These are phyloP conservation scores for Lachancea lanzarotensis DNA, from an alignment of 805 yeast species.

Conservation along the genomic window DNA sequence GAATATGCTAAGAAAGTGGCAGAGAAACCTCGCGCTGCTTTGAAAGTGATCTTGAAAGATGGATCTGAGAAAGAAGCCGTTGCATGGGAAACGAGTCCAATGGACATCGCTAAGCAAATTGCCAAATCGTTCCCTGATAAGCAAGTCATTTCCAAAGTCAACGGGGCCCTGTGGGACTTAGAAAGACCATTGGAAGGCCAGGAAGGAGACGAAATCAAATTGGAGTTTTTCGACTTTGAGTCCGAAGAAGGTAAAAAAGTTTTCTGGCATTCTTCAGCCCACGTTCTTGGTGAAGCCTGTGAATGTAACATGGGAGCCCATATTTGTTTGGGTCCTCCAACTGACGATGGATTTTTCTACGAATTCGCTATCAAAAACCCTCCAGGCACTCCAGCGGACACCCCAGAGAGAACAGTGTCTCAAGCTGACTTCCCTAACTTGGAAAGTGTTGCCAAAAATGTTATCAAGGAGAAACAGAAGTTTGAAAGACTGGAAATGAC, in stretches of 20 bases:
- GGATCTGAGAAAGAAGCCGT: slow-evolving; percentile 74
- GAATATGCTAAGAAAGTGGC: slow-evolving; percentile 70
- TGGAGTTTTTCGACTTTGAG: slow-evolving; percentile 87
- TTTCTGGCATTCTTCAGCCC: slow-evolving; percentile 99
- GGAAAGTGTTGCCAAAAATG: slow-evolving; percentile 82
- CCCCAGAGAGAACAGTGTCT: slow-evolving; percentile 66
- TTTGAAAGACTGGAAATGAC: slow-evolving; percentile 90
- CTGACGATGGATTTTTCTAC: slow-evolving; percentile 95
- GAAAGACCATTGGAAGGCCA: slow-evolving; percentile 84
- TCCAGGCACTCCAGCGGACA: slow-evolving; percentile 41
- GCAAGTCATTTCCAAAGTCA: slow-evolving; percentile 84
- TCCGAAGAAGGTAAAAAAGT: slow-evolving; percentile 92
- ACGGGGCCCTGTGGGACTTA: slow-evolving; percentile 91
- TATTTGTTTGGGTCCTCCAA: slow-evolving; percentile 92
- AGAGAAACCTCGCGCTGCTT: slow-evolving; percentile 51
- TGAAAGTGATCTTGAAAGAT: slow-evolving; percentile 79
- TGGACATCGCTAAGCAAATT: slow-evolving; percentile 74
- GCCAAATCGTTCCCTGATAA: slow-evolving; percentile 85
- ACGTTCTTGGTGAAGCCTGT: slow-evolving; percentile 95
- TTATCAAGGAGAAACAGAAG: slow-evolving; percentile 90
- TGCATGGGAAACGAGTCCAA: slow-evolving; percentile 86
- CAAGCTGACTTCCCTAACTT: slow-evolving; percentile 78
- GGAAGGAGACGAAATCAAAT: slow-evolving; percentile 32
- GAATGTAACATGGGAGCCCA: slow-evolving; percentile 96
- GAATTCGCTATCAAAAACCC: slow-evolving; percentile 69